These are phyloP conservation scores for Chlorella variabilis DNA, from an alignment of 163 green algal genomes.

Conservation along the genomic window DNA sequence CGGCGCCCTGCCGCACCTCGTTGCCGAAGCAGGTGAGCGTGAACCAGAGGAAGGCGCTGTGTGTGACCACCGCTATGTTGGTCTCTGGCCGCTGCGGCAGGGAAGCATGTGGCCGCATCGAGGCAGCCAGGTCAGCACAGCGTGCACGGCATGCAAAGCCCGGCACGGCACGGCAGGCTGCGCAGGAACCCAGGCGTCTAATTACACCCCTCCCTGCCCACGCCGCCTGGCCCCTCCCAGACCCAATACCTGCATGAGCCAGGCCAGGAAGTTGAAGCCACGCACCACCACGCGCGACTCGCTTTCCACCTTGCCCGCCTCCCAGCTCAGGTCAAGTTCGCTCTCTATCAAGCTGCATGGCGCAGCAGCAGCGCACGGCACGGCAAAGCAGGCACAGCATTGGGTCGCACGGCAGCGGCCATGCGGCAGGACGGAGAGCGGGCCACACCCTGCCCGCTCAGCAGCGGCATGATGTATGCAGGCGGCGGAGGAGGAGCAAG, in stretches of 20 bases:
- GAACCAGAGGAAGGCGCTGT: constrained; percentile 70
- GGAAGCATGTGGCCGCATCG: background rate
- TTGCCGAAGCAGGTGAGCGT: constrained; percentile 61
- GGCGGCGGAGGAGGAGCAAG: too few species aligned
- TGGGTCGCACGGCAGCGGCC: background rate
- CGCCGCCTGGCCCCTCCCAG: too few species aligned
- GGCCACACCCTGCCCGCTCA: background rate
- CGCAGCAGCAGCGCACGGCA: background rate
- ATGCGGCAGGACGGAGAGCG: too few species aligned
- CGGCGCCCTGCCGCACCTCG: constrained; percentile 34
- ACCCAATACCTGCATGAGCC: constrained; percentile 61
- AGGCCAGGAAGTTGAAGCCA: constrained; percentile 61
- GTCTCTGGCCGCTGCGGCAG: constrained; percentile 50
- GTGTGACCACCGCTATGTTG: constrained; percentile 71
- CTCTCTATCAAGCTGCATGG: constrained; percentile 41
- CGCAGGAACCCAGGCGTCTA: too few species aligned
- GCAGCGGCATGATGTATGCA: too few species aligned
- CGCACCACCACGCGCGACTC: constrained; percentile 53
- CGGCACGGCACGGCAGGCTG: too few species aligned
- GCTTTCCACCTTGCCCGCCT: constrained; percentile 42
- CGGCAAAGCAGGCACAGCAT: background rate
- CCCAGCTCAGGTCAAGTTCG: constrained; percentile 54
- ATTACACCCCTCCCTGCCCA: too few species aligned
- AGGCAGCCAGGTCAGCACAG: background rate
- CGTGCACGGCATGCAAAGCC: too few species aligned